These are phyloP conservation scores for Yamadazyma diospyri DNA, from an alignment of 1,139 yeast genomes.

Conservation along the genomic window DNA sequence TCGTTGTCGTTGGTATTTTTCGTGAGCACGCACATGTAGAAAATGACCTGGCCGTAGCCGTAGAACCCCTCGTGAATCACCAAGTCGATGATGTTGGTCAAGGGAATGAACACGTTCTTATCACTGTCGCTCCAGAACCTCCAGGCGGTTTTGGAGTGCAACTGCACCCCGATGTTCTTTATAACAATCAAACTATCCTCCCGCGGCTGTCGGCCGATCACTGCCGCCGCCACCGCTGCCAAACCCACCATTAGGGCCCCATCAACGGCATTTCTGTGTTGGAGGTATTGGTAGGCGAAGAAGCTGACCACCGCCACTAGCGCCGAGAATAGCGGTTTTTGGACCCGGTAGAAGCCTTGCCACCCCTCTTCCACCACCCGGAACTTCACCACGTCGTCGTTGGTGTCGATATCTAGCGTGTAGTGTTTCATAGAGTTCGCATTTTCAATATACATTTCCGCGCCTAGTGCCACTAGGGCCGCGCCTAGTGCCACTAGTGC, in stretches of 20 bases:
- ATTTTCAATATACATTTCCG: too few species aligned
- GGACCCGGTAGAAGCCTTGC: not conserved
- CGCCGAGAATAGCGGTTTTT: not conserved
- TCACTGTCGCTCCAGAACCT: slow-evolving; percentile 20
- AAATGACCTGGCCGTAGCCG: slow-evolving; percentile 58
- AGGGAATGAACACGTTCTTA: slow-evolving; percentile 44
- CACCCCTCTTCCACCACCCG: slow-evolving; percentile 10
- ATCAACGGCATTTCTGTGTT: not conserved
- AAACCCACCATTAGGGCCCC: not conserved
- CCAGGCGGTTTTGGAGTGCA: slow-evolving; percentile 28
- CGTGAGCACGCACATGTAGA: slow-evolving; percentile 57
- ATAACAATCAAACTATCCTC: slow-evolving; percentile 34
- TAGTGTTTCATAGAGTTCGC: slow-evolving; percentile 15
- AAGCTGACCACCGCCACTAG: not conserved
- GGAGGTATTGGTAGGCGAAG: not conserved
- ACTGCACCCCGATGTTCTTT: slow-evolving; percentile 37
- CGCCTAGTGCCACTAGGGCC: too few species aligned
- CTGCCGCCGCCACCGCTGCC: slow-evolving; percentile 8
- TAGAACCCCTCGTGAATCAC: slow-evolving; percentile 68
- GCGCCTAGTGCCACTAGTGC: too few species aligned
- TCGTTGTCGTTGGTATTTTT: slow-evolving; percentile 22
- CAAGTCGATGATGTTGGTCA: slow-evolving; percentile 51
- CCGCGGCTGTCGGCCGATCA: slow-evolving; percentile 22
- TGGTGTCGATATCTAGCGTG: slow-evolving; percentile 11
- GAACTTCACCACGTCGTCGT: slow-evolving; percentile 13